phyloP scores from a whole-genome alignment of 768 basidiomycete species.

The Hericium coralloides region DNA sequence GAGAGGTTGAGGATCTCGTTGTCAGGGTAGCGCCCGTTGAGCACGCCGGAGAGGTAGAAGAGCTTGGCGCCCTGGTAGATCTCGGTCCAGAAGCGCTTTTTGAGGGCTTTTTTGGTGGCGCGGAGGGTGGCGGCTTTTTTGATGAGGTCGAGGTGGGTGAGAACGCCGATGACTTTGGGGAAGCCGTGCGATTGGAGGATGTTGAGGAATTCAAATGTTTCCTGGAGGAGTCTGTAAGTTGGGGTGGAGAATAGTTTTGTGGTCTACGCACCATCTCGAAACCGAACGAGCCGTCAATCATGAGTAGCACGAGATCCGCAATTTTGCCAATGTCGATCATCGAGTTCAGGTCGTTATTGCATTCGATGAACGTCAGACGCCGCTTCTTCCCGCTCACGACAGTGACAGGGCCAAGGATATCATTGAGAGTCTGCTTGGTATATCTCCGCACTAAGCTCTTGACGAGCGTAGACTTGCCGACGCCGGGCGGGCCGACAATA shows the following conservation, averaged over 20 bases:
- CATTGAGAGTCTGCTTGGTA: constrained; percentile 87
- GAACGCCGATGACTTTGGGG: constrained; percentile 94
- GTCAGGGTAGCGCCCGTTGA: constrained; percentile 97
- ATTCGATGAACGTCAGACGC: constrained; percentile 93
- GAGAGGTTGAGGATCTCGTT: constrained; percentile 93
- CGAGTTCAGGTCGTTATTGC: constrained; percentile 94
- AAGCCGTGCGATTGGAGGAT: constrained; percentile 96
- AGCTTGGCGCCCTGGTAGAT: constrained; percentile 98
- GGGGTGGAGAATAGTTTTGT: not conserved
- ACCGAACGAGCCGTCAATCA: constrained; percentile 97
- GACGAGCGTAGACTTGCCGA: constrained; percentile 91
- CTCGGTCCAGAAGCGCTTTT: constrained; percentile 99
- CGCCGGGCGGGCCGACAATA: constrained; percentile 92
- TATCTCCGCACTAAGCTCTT: constrained; percentile 87
- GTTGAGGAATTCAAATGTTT: constrained; percentile 98
- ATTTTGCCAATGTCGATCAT: constrained; percentile 99
- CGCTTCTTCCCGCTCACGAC: constrained; percentile 90
- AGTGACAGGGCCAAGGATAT: constrained; percentile 89
- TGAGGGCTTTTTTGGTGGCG: constrained; percentile 86
- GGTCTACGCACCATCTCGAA: constrained; percentile 83
- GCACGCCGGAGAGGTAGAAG: constrained; percentile 92
- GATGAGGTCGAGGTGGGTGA: constrained; percentile 94
- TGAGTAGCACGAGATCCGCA: constrained; percentile 90
- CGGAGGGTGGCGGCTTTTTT: constrained; percentile 84
- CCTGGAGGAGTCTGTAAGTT: constrained; percentile 37